phyloP scores from a whole-genome alignment of 345 rosid species.

The Dipteronia sinensis region DNA sequence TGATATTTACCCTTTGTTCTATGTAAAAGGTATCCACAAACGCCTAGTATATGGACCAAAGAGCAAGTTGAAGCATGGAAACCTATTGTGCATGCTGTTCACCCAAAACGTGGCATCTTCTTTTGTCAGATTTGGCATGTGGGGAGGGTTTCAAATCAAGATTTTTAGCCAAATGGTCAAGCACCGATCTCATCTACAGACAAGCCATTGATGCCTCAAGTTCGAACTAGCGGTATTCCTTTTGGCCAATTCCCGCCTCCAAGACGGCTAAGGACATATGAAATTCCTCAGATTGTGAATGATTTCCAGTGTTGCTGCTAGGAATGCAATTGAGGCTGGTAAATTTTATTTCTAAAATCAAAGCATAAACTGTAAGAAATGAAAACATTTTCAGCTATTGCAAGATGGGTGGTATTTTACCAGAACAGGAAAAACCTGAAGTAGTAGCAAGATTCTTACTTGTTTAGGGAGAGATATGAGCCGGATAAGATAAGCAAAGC shows the following conservation, averaged over 20 bases:
- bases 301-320: conserved; percentile 74
- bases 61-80: too few relatives aligned
- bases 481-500: too few relatives aligned
- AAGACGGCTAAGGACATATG: conserved; percentile 52
- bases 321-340: conserved; percentile 84
- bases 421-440: too few relatives aligned
- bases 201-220: conserved; percentile 55
- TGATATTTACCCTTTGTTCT: too few relatives aligned
- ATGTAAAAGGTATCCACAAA: too few relatives aligned
- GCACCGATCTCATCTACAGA: conserved; percentile 33
- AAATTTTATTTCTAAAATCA: conserved; percentile 12
- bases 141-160: conserved; percentile 22
- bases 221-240: conserved; percentile 39
- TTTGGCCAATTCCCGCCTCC: conserved; percentile 51
- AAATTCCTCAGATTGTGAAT: conserved; percentile 66
- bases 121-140: too few relatives aligned
- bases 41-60: too few relatives aligned
- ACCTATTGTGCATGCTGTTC: too few relatives aligned
- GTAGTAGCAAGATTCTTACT: background rate
- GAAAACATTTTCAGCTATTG: background rate
- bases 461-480: background rate
- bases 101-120: too few relatives aligned
- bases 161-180: conserved; percentile 53
- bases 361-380: too few relatives aligned
- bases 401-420: too few relatives aligned